Percentiles rank a stretch among this genome's conserved stretches.
phyloP scores from a whole-genome alignment of 2,329 filamentous ascomycete species.

The Aquanectria penicillioides region DNA sequence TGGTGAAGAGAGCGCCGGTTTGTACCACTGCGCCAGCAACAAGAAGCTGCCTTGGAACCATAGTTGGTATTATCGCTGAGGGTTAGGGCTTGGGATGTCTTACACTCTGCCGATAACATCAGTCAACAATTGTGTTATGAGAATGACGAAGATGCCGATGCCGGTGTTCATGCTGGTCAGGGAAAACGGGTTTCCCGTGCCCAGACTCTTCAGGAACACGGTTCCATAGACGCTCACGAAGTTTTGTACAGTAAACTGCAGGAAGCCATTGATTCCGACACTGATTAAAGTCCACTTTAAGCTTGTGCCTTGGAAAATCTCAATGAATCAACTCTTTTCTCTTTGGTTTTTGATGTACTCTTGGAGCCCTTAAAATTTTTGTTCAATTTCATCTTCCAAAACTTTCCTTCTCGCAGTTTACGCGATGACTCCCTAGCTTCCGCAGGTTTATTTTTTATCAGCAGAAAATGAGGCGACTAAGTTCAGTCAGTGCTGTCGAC shows the following conservation, averaged over 20 bases:
- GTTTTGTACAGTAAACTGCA: neutral
- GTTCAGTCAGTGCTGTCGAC: neutral
- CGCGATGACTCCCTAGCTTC: no score
- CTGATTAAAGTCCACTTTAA: neutral
- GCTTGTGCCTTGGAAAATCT: neutral
- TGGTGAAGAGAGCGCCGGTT: neutral
- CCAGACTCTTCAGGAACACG: neutral
- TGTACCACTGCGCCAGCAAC: neutral
- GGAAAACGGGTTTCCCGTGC: neutral
- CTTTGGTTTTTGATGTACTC: neutral
- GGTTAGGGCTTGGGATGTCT: neutral
- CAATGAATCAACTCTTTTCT: neutral
- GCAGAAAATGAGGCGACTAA: neutral
- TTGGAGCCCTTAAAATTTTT: no score
- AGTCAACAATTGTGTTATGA: neutral
- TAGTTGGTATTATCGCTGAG: neutral
- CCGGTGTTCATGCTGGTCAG: neutral
- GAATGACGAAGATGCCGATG: neutral
- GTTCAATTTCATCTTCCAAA: no score
- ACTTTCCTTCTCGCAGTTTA: no score
- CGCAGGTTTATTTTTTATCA: no score
- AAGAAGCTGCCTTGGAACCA: neutral
- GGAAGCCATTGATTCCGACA: neutral
- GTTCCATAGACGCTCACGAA: neutral
- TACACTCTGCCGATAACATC: neutral